Base-by-base conservation (phyloP, 495 filamentous ascomycete species). In the Jackrogersella multiformis region DNA sequence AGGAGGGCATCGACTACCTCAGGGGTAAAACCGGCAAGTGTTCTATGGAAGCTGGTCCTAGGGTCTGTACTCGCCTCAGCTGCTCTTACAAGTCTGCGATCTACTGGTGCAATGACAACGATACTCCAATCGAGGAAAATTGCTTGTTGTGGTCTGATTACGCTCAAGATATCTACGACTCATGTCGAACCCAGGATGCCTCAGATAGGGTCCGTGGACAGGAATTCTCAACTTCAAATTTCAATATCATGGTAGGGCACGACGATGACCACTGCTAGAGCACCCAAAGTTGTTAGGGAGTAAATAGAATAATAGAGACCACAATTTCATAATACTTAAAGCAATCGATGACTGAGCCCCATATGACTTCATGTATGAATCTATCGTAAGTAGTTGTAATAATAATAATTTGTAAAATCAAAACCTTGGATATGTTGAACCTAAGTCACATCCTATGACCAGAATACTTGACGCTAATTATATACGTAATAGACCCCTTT, bases 101-200 rank as follows among this genome's bases (percentile, higher is more conserved):
- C 7, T 73, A 23, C 4, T 68, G 70, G 66, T 78, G 75, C 57
- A 78, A 77, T 20, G 73, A 78, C 46, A 54, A 69, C 12, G 15
- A 53, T 5, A 8, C 12, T 0, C 26, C 39, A 1, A 16, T 69
- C 18, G 54, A 45, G 38, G 57, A 64, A 16, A 56, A 69, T 48
- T 64, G 59, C 34, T 4, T n/a, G 9, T 13, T 54, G 1, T 64
- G 59, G 59, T 18, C 41, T 4, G 1, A 46, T 9, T 64, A 64
- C 30, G 66, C 66, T 2, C 60, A 64, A 23, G 13, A 49, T 13
- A 64, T 69, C 9, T 0, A 64, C 1, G 55, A 69, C 36, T 0
- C 6, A 21, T 69, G 66, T 15, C 42, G 46, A 20, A 44, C 41
- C 2, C 13, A 60, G 20, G 66, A 69, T 23, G 48, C 46, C 0